Percentiles rank a stretch among this genome's conserved stretches.
Evolutionary conservation across 2,329 filamentous ascomycete genomes (phyloP).

Genomic region (Madurella mycetomatis): DNA sequence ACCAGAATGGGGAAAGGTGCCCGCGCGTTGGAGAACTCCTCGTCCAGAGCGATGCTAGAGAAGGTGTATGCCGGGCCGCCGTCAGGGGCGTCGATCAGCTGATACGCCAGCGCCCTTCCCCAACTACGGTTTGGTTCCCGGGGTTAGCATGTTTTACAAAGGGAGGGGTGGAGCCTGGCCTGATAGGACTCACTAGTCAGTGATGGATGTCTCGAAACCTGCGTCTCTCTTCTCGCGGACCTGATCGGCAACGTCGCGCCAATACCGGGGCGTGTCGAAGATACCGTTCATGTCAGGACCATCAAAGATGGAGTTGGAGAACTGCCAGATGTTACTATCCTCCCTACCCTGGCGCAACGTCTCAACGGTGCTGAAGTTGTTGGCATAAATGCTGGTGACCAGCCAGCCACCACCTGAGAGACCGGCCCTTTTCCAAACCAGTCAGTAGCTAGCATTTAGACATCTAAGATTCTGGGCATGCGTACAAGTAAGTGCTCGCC

Average conservation of each 20-base stretch:
- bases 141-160: not conserved
- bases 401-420: slow-evolving; percentile 83
- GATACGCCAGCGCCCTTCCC: slow-evolving; percentile 80
- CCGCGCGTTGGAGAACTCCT: slow-evolving; percentile 39
- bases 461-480: not conserved
- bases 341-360: slow-evolving; percentile 44
- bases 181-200: slow-evolving; percentile 57
- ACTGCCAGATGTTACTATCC: slow-evolving; percentile 33
- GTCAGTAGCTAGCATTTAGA: not conserved
- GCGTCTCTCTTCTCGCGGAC: slow-evolving; percentile 59
- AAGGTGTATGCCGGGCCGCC: slow-evolving; percentile 77
- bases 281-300: slow-evolving; percentile 30
- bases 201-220: slow-evolving; percentile 66
- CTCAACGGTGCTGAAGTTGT: slow-evolving; percentile 74
- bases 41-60: slow-evolving; percentile 58
- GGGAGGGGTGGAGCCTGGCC: not conserved
- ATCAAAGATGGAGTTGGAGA: slow-evolving; percentile 33
- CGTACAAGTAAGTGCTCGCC: slow-evolving; percentile 65
- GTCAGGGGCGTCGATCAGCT: slow-evolving; percentile 70
- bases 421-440: slow-evolving; percentile 44
- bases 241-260: slow-evolving; percentile 50
- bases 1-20: slow-evolving; percentile 48
- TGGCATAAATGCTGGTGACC: slow-evolving; percentile 73
- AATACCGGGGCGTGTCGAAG: slow-evolving; percentile 47
- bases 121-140: slow-evolving; percentile 41